Percentiles rank a stretch among this genome's conserved stretches.
phyloP scores from a whole-genome alignment of 805 yeast genomes.

The Kazachstania bromeliacearum region DNA sequence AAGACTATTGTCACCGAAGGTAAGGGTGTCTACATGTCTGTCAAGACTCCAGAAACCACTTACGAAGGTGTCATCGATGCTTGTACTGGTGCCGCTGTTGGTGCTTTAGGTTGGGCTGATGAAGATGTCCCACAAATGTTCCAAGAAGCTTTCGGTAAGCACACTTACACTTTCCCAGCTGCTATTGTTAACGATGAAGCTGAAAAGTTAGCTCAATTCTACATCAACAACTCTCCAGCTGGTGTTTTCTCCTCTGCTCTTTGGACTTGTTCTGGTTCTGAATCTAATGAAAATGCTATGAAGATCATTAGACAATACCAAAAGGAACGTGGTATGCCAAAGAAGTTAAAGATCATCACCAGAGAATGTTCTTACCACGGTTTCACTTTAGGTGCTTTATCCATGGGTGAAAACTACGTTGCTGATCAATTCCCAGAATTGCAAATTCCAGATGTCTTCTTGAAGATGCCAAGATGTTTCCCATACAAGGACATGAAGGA shows the following conservation, averaged over 20 bases:
- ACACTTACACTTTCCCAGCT: slow-evolving; percentile 33
- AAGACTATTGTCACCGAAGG: slow-evolving; percentile 36
- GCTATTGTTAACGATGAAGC: slow-evolving; percentile 31
- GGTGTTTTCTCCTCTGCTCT: slow-evolving; percentile 34
- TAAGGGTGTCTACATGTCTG: slow-evolving; percentile 34
- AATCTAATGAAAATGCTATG: slow-evolving; percentile 57
- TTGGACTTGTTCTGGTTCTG: slow-evolving; percentile 57
- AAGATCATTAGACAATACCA: slow-evolving; percentile 46
- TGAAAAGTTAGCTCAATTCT: slow-evolving; percentile 36
- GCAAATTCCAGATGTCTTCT: slow-evolving; percentile 12
- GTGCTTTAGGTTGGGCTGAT: slow-evolving; percentile 38
- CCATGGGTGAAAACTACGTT: slow-evolving; percentile 14
- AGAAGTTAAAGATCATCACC: slow-evolving; percentile 35
- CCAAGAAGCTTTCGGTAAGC: slow-evolving; percentile 31
- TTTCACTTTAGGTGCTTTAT: slow-evolving; percentile 38
- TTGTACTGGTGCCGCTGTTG: slow-evolving; percentile 47
- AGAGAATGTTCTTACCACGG: slow-evolving; percentile 43
- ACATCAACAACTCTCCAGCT: slow-evolving; percentile 32
- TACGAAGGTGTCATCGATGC: slow-evolving; percentile 33
- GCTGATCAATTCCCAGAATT: slow-evolving; percentile 14
- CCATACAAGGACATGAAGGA: slow-evolving; percentile 28
- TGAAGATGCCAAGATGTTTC: slow-evolving; percentile 28
- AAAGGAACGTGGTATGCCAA: slow-evolving; percentile 35
- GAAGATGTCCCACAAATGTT: slow-evolving; percentile 29
- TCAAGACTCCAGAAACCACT: slow-evolving; percentile 35